A percentile compares a stretch with the other conserved stretches of the same genome.
Evolutionary conservation across 2,329 filamentous ascomycete genomes (phyloP).

Genomic region (Colletotrichum plurivorum): DNA sequence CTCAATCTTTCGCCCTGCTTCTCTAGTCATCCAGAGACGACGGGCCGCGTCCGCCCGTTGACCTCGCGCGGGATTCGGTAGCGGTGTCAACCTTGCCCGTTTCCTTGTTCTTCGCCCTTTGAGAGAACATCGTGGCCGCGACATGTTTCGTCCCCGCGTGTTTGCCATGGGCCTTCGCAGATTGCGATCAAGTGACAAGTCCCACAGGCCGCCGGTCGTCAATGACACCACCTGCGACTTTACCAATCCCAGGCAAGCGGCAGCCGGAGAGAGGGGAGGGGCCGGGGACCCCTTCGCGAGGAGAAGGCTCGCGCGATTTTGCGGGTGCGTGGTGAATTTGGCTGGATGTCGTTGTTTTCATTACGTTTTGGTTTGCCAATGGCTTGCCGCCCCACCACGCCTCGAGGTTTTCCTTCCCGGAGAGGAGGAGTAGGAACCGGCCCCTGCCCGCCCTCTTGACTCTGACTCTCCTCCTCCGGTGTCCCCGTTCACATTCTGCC

Average conservation of each 20-base stretch:
- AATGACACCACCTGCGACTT: constrained; percentile 33
- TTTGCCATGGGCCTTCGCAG: constrained; percentile 19
- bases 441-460: constrained; percentile 7
- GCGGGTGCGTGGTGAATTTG: constrained; percentile 33
- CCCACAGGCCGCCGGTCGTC: neutral
- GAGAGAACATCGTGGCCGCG: no score
- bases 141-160: constrained; percentile 3
- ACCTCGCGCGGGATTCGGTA: constrained; percentile 1
- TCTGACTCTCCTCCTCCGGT: neutral
- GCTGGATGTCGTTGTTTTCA: constrained; percentile 40
- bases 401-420: neutral
- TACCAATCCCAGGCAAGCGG: constrained; percentile 31
- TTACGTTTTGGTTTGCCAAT: constrained; percentile 42
- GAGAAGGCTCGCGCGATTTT: constrained; percentile 18
- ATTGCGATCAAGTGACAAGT: constrained; percentile 34
- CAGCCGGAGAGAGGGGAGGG: constrained; percentile 3
- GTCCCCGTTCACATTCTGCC: neutral
- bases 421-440: neutral
- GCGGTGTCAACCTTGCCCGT: neutral
- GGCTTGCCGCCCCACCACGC: constrained; percentile 13
- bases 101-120: neutral
- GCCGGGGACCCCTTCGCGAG: neutral
- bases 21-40: neutral
- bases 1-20: neutral
- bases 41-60: neutral